Percentiles rank a stretch among this genome's conserved stretches.
Evolutionary conservation across 306 rosid species (phyloP).

Genomic region (Erythrophleum fordii): DNA sequence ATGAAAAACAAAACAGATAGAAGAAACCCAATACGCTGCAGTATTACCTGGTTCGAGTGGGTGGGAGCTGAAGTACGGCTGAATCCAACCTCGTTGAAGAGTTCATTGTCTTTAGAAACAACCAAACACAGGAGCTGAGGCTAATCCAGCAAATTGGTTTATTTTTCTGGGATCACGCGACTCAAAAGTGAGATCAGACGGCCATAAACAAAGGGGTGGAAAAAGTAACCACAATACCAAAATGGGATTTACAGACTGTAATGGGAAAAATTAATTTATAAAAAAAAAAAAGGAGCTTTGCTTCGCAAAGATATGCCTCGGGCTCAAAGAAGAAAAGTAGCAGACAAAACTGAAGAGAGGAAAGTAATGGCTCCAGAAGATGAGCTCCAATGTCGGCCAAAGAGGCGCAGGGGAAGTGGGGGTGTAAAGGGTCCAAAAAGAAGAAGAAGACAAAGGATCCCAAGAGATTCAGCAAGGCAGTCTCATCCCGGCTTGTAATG

Average conservation of each 20-base stretch:
- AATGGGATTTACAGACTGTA: constrained; percentile 31
- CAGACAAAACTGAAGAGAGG: constrained; percentile 38
- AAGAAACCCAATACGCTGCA: constrained; percentile 27
- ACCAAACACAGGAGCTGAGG: constrained; percentile 25
- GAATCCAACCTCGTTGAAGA: constrained; percentile 80
- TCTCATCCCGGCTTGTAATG: too few relatives aligned
- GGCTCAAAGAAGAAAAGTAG: constrained; percentile 38
- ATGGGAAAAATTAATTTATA: too few relatives aligned
- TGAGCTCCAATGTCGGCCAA: constrained; percentile 48
- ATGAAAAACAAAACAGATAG: constrained; percentile 23
- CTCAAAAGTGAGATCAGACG: constrained; percentile 36
- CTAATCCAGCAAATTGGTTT: constrained; percentile 38
- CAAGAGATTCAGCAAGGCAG: constrained; percentile 13
- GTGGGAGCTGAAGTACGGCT: constrained; percentile 91
- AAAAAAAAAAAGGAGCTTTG: constrained; percentile 35
- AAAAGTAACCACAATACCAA: constrained; percentile 21
- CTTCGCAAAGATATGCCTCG: constrained; percentile 27
- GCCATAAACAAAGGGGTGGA: constrained; percentile 37
- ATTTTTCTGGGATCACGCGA: constrained; percentile 37
- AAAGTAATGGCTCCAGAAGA: constrained; percentile 45
- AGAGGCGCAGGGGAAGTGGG: constrained; percentile 10
- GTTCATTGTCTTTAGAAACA: constrained; percentile 53
- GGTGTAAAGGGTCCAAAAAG: constrained; percentile 15
- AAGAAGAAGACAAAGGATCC: constrained; percentile 41
- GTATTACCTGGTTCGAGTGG: constrained; percentile 87